Conservation (phyloP, 495 filamentous ascomycete species). For the Penicillium egyptiacum region DNA sequence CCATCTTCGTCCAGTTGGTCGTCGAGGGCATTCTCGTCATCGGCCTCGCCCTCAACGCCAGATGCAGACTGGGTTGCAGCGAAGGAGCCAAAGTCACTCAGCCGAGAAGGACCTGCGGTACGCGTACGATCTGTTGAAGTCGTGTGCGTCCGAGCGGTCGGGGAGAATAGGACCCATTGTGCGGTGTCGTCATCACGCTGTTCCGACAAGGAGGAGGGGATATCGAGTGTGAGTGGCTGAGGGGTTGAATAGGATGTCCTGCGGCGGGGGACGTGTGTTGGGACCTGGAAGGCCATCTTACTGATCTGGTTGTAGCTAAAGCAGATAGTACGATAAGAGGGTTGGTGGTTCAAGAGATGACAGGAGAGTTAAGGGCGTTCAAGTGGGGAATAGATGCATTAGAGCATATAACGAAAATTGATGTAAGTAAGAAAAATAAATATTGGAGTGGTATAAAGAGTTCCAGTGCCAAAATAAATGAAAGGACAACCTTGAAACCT, state of each 20-base stretch:
- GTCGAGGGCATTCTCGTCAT: constrained; percentile 48
- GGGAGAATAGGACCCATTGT: constrained; percentile 97
- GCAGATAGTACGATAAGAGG: constrained; percentile 12
- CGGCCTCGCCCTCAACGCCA: constrained; percentile 46
- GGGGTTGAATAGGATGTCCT: constrained; percentile 54
- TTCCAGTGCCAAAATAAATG: neutral
- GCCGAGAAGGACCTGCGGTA: constrained; percentile 70
- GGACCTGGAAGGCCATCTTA: constrained; percentile 82
- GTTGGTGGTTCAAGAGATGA: constrained; percentile 28
- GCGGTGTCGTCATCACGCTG: constrained; percentile 64
- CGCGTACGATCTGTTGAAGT: constrained; percentile 70
- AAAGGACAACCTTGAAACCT: neutral
- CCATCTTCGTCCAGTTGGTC: constrained; percentile 64
- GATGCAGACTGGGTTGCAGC: constrained; percentile 55
- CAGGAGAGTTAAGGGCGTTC: neutral
- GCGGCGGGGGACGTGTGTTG: constrained; percentile 63
- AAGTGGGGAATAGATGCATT: neutral
- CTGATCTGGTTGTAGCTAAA: constrained; percentile 5
- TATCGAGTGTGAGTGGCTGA: constrained; percentile 41
- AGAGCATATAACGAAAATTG: neutral
- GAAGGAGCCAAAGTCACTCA: constrained; percentile 85
- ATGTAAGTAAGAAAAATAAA: neutral
- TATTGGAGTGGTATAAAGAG: neutral
- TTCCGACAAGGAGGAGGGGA: constrained; percentile 38
- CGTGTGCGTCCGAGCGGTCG: constrained; percentile 66